Conservation (phyloP, 1,284 basidiomycete genomes). For the Rugosomyces carneus region DNA sequence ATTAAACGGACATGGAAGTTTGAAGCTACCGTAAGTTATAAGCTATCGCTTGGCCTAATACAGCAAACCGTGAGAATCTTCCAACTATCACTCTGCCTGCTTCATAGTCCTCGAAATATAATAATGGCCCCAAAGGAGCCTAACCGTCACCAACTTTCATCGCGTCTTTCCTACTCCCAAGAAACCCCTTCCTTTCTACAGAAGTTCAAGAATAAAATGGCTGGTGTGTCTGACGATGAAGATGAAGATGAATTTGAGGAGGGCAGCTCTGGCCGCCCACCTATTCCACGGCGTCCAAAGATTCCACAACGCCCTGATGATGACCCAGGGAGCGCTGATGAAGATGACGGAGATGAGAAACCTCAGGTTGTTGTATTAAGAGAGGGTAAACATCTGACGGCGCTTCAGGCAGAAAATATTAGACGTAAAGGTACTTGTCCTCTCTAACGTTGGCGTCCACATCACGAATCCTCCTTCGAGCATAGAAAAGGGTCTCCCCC, state of each 20-base stretch:
- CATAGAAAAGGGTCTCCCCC: slow-evolving; percentile 32
- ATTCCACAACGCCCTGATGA: slow-evolving; percentile 66
- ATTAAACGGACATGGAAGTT: too few species aligned
- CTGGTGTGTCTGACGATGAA: slow-evolving; percentile 42
- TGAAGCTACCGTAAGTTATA: too few species aligned
- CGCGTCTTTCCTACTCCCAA: slow-evolving; percentile 51
- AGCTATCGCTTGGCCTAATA: too few species aligned
- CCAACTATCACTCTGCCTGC: too few species aligned
- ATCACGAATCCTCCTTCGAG: not conserved
- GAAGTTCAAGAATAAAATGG: slow-evolving; percentile 52
- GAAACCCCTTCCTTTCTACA: slow-evolving; percentile 54
- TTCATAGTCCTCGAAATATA: too few species aligned
- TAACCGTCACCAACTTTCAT: slow-evolving; percentile 61
- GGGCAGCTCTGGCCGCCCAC: slow-evolving; percentile 60
- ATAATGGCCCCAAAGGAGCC: slow-evolving; percentile 56
- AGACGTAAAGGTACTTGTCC: slow-evolving; percentile 58
- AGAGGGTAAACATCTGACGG: slow-evolving; percentile 77
- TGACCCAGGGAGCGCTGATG: slow-evolving; percentile 69
- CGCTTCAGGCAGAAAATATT: slow-evolving; percentile 71
- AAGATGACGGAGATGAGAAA: slow-evolving; percentile 73
- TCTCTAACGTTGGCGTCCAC: not conserved
- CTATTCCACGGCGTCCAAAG: slow-evolving; percentile 68
- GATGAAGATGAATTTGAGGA: slow-evolving; percentile 42
- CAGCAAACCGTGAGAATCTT: too few species aligned
- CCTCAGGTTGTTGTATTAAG: slow-evolving; percentile 83